Conservation (phyloP, 1,139 yeast genomes). For the Eremothecium coryli region DNA sequence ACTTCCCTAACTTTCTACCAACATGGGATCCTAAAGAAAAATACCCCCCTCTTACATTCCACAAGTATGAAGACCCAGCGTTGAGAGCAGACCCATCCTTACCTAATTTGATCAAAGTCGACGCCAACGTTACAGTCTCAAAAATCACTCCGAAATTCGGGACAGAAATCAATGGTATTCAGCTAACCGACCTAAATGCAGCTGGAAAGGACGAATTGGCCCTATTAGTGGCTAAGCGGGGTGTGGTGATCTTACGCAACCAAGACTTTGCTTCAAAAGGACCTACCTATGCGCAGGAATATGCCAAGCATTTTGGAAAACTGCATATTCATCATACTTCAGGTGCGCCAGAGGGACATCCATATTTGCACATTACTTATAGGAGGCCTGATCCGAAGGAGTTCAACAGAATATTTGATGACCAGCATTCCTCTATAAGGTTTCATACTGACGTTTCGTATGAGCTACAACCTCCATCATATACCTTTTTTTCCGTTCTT, state of each 20-base stretch:
- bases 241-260: conserved; percentile 41
- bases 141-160: conserved; percentile 31
- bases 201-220: conserved; percentile 49
- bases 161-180: conserved; percentile 49
- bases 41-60: conserved; percentile 32
- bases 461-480: conserved; percentile 62
- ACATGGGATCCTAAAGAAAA: conserved; percentile 33
- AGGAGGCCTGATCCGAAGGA: conserved; percentile 40
- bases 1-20: conserved; percentile 36
- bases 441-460: conserved; percentile 70
- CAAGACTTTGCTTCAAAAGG: conserved; percentile 52
- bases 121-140: conserved; percentile 6
- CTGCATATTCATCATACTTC: conserved; percentile 69
- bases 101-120: conserved; percentile 13
- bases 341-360: conserved; percentile 51
- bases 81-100: conserved; percentile 26
- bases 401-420: conserved; percentile 32
- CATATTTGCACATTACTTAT: conserved; percentile 56
- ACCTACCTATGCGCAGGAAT: conserved; percentile 43
- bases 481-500: conserved; percentile 51
- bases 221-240: conserved; percentile 42
- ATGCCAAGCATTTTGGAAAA: conserved; percentile 57
- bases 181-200: conserved; percentile 40
- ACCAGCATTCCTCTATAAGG: conserved; percentile 32
- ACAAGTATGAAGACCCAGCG: conserved; percentile 18